Base-by-base conservation (phyloP, 352 stramenopile species). In the Globisporangium echinulatum region DNA sequence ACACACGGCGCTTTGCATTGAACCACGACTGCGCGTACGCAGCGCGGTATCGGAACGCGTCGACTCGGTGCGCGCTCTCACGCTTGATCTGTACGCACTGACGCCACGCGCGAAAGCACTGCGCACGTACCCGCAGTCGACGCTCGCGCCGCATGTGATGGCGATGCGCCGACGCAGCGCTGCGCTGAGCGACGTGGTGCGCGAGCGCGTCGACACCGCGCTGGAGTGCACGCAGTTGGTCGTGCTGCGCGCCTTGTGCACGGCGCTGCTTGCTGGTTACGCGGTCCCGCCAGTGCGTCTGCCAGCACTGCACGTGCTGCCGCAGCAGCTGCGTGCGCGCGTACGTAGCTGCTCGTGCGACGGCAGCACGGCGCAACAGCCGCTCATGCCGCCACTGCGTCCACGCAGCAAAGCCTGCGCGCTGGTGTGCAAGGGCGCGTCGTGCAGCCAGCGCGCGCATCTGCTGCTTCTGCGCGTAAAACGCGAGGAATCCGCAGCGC, bases 91-190 rank as follows among this genome's bases (percentile, higher is more conserved):
- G 33, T 6, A 8, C 14, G 38, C 50, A 59, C 10, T 7, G 38
- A 13, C 49, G 56, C 74, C 71, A 82, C 14, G 3, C 38, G 19
- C 3, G 19, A 58, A 80, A 77, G 49, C 62, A 61, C 8, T 53
- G 61, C 17, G 49, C 55, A 33, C 71, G 72, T n/a, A 66, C n/a
- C 0, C 25, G 55, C n/a, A 36, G 11, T 7, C 74, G 71, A 17
- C 43, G 13, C 4, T 64, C 68, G 9, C 67, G 69, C 3, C 67
- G 60, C 4, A 80, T 56, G 0, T 59, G 58, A 44, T 63, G 62
- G 25, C 43, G 49, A n/a, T 48, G 70, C 25, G 66, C 38, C 0
- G 62, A 64, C 3, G 55, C 64, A 14, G 70, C 61, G 9, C 61
- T 62, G 10, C 68, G 63, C 59, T 65, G 55, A 43, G 57, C 51